Evolutionary conservation across 768 basidiomycete species (phyloP), one percentile per base, ranked within the genome.

Genomic region (Agrocybe pediades): DNA sequence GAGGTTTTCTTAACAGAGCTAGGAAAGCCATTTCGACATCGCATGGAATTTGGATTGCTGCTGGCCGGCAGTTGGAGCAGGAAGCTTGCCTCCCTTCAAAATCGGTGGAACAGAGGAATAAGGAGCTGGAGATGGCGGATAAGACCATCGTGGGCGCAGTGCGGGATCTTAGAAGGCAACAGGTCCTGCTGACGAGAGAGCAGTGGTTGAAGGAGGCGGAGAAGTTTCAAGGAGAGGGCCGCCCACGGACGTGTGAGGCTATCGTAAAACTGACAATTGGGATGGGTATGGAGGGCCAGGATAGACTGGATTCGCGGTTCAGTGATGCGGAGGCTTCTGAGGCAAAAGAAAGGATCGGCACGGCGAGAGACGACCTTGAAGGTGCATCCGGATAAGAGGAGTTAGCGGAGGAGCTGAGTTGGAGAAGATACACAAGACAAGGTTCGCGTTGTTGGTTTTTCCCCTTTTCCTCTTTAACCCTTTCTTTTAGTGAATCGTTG

Each of bases 31-130:
- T 98, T 29, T 96, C 95, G 1, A 99, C 97, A 0, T 90, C 88
- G 11, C 95, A 98, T 71, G 97, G 98, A 64, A 98, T 99, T 55
- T 99, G 96, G 95, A 97, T 99, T 56, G 97, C 97, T 2, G 96
- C 96, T 3, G 95, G 89, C 11, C 82, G 95, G 29, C 72, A 98
- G 11, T 78, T 96, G 25, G 97, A 99, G 71, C 96, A 98, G 66
- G 87, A 90, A 58, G 68, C 61, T 8, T 46, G 46, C 33, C 48
- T 58, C 9, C 52, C 62, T 11, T 76, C 76, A 1, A 84, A 85
- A 62, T 59, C 79, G 0, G 69, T 71, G 0, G 81, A 81, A 29
- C 74, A 83, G 51, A 77, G 79, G 16, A 76, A 81, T 21, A 86
- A 84, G 54, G 87, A 89, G 60, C 74, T 91, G 2, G 86, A 83